Evolutionary conservation across 495 filamentous ascomycete genomes (phyloP), one percentile per base, ranked within the genome.

Genomic region (Neurospora cerealis): DNA sequence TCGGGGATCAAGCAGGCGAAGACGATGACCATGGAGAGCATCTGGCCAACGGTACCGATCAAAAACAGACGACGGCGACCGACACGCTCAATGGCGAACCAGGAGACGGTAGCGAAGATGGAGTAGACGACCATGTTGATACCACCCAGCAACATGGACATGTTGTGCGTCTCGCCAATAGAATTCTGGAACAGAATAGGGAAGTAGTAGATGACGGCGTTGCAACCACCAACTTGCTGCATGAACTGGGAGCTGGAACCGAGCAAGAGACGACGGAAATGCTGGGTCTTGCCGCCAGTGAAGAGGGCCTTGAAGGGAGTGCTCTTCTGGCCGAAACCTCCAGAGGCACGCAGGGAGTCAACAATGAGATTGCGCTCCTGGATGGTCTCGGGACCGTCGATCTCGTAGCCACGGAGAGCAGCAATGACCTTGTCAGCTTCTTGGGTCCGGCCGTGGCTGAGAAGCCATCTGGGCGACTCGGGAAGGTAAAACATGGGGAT

Each of bases 121-220:
- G 91, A 85, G 79, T 96, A 95, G 39, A 94, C 89, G 32, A 93
- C 86, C 85, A 93, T 91, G 83, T 93, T 94, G 46, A 94, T 87
- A 78, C 93, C 93, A 42, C 92, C 93, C 7, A 95, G 83, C 17
- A 95, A 83, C 13, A 95, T 80, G 17, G 89, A 86, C 75, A 94
- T 85, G 71, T 87, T 86, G 74, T 90, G 86, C 1, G 78, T 80
- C 75, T 87, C 83, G 24, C 81, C 74, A 75, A 95, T 89, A 24
- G 88, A 90, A 13, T 86, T 79, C 81, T 93, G 80, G 82, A 95
- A 93, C 1, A 96, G 87, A 48, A 94, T 87, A 0, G 92, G 91
- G 74, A 92, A 91, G 82, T 92, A 95, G 85, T 96, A 96, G 78
- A 94, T 95, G 76, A 93, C 91, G 15, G 92, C 92, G 73, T 95